These are phyloP conservation scores for Xanthoconium stramineum DNA, from an alignment of 768 basidiomycete species.

Conservation along the genomic window DNA sequence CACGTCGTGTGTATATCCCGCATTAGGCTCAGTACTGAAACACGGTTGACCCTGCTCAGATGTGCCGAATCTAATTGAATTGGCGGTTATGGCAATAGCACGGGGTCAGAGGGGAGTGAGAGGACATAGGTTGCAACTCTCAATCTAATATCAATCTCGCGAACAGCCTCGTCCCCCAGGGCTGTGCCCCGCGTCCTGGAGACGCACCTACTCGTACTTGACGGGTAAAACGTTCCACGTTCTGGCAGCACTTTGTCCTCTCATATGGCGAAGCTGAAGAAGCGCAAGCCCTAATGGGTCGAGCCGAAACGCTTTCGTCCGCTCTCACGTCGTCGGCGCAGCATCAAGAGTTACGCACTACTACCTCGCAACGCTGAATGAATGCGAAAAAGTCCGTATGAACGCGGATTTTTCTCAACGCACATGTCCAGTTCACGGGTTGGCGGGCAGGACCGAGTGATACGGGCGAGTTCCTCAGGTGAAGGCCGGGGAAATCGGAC, in stretches of 20 bases:
- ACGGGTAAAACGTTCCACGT: background rate
- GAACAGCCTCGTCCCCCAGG: conserved; percentile 2
- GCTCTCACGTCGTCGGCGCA: conserved; percentile 8
- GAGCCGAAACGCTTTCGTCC: conserved; percentile 7
- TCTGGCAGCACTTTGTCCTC: conserved; percentile 1
- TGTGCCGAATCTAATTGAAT: conserved; percentile 10
- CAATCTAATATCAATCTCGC: conserved; percentile 15
- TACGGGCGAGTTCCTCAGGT: background rate
- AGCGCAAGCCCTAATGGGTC: conserved; percentile 2
- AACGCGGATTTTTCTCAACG: conserved; percentile 2
- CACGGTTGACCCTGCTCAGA: conserved; percentile 10
- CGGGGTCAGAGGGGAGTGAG: conserved; percentile 11
- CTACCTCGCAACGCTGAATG: background rate
- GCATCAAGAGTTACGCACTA: background rate
- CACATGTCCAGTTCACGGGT: background rate
- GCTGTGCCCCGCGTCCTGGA: conserved; percentile 18
- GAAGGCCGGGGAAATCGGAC: background rate
- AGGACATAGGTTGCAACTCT: conserved; percentile 2
- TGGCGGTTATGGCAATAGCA: conserved; percentile 2
- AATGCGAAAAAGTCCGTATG: conserved; percentile 10
- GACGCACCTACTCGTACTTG: background rate
- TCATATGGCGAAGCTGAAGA: background rate
- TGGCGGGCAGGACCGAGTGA: background rate
- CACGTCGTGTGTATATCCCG: conserved; percentile 1
- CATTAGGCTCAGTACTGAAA: conserved; percentile 6